phyloP scores from a whole-genome alignment of 164 flowering plant species.

The Dillenia turbinata region DNA sequence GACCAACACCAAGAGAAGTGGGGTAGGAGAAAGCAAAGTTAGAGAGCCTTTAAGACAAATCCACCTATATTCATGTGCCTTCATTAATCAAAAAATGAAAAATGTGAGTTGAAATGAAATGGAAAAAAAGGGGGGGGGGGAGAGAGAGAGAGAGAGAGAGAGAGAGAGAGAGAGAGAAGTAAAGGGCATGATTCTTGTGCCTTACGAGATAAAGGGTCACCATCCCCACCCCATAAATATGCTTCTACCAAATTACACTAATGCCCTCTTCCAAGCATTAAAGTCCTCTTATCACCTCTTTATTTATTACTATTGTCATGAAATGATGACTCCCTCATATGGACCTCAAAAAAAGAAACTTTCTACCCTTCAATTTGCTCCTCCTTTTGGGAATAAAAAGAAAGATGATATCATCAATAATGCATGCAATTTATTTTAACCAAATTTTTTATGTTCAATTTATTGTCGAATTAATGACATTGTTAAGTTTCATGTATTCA shows the following conservation, averaged over 20 bases:
- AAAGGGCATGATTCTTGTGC: constrained; percentile 47
- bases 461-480: no score
- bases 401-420: not conserved
- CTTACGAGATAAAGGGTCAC: constrained; percentile 29
- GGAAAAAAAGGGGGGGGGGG: not conserved
- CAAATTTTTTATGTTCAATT: no score
- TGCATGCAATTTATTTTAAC: no score
- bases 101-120: no score
- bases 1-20: no score
- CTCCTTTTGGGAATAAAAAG: not conserved
- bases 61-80: constrained; percentile 39
- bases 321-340: not conserved
- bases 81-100: constrained; percentile 18
- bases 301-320: not conserved
- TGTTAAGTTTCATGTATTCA: no score
- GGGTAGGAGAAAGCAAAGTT: constrained; percentile 3
- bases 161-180: constrained; percentile 15
- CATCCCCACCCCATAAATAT: constrained; percentile 18
- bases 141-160: constrained; percentile 13
- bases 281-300: not conserved
- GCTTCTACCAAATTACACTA: not conserved
- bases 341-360: no score
- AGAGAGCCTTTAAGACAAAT: constrained; percentile 30
- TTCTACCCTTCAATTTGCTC: not conserved
- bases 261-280: not conserved